A percentile compares a stretch with the other conserved stretches of the same genome.
phyloP scores from a whole-genome alignment of 23 red algal species.

The Gracilaria vermiculophylla region DNA sequence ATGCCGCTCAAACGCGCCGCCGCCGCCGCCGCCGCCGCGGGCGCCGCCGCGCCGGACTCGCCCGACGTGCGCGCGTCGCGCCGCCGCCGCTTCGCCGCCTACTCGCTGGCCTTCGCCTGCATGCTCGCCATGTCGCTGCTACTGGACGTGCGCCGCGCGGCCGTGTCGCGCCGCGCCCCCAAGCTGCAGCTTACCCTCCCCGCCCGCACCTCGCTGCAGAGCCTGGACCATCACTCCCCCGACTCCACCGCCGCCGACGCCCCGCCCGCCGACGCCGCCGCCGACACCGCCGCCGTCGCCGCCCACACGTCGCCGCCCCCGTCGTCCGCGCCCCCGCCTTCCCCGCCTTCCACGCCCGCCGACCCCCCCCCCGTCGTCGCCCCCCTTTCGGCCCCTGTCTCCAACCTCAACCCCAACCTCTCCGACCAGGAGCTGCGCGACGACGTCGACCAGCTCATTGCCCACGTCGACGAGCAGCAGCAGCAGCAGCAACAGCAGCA shows the following conservation, averaged over 20 bases:
- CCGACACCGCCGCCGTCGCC: background rate
- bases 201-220: slow-evolving; percentile 19
- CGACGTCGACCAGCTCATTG: slow-evolving; percentile 81
- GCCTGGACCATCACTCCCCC: background rate
- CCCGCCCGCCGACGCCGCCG: background rate
- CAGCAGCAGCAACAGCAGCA: background rate
- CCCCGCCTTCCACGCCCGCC: background rate
- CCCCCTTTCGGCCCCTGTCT: background rate
- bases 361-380: background rate
- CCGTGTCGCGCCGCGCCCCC: slow-evolving; percentile 1
- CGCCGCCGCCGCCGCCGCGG: too few relatives aligned
- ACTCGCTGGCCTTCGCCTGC: slow-evolving; percentile 31
- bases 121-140: slow-evolving; percentile 60
- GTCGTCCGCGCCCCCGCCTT: background rate
- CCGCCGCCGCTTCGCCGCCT: slow-evolving; percentile 34
- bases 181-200: slow-evolving; percentile 52
- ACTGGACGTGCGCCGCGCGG: slow-evolving; percentile 57
- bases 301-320: background rate
- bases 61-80: background rate
- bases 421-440: slow-evolving; percentile 72
- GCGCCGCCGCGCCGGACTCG: too few relatives aligned
- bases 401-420: slow-evolving; percentile 32
- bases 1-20: too few relatives aligned
- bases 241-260: background rate
- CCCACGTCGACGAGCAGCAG: slow-evolving; percentile 70